Evolutionary conservation across 2,329 filamentous ascomycete genomes (phyloP), one percentile per base, ranked within the genome.

Genomic region (Aspergillus awamori): DNA sequence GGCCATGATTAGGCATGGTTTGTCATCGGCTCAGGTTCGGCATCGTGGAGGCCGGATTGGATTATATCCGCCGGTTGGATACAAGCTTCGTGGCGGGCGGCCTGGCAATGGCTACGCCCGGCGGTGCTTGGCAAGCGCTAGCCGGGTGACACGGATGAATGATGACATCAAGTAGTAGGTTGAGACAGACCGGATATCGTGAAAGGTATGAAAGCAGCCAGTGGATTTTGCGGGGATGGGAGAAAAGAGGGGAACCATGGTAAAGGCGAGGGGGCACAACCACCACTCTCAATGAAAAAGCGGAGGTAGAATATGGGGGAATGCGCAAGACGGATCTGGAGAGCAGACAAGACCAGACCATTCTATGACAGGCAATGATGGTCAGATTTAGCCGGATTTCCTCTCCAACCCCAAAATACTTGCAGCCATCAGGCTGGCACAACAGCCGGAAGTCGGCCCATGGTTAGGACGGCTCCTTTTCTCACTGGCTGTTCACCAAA

Each of bases 31-130:
- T 28, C 36, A 30, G 47, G 3, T 30, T 51, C 47, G 47, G 47
- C 24, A 51, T 33, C 15, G 30, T 17, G 47, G 47, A 30, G 28
- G 24, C 28, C 47, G 47, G 47, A 28, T 20, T 51, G 28, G 47
- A 51, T 8, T 51, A 30, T 28, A 51, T 51, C 47, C 47, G 47
- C 28, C 15, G 26, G 26, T 30, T 17, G 33, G 26, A 43, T 11
- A 45, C 52, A 59, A 59, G 57, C 57, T 53, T 59, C 57, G 57
- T 59, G 57, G 57, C 57, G 47, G 47, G 24, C 45, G 47, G 26
- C 24, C 47, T 51, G 26, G 47, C n/a, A 30, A 51, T 51, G 26
- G 47, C 8, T 17, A 30, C 26, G 28, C 15, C 47, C 5, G 26
- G 28, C 28, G 47, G 28, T 15, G 26, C 47, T 51, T 51, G 47